Base-by-base conservation (phyloP, 352 stramenopile genomes). In the Globisporangium viniferum region DNA sequence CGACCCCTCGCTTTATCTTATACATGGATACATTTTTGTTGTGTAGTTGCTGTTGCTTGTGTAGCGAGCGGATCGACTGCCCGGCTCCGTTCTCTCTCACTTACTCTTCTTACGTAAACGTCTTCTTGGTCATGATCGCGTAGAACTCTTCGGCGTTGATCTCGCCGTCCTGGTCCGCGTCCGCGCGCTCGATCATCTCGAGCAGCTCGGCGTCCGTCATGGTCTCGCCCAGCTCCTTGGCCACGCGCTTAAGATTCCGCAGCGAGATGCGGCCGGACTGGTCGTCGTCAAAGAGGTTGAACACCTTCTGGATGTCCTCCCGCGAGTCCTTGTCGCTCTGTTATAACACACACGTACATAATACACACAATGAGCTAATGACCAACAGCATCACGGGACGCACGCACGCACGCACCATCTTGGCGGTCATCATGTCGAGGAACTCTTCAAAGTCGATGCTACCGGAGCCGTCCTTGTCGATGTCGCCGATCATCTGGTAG, bases 151-250 rank as follows among this genome's bases (percentile, higher is more conserved):
- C 95, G 64, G 97, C 83, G 67, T 95, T 98, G 75, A 99, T 98
- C 82, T 98, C 93, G 49, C 97, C 97, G 74, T 99, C 94, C 64
- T 97, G 92, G 76, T 99, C 93, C 0, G 89, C 73, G 75, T 99
- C 93, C 1, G 97, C 97, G 57, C 98, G 87, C 77, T 99, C 96
- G 70, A 99, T 99, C 97, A 99, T 99, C 80, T 99, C 97, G 59
- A 99, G 89, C 70, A 99, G 79, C 86, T 99, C 98, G 64, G 98
- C 97, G 76, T 99, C 95, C 27, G 96, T 99, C 90, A 99, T 99
- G 70, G 94, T 98, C 84, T 99, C 97, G 46, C 97, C 97, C n/a
- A 99, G 82, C 75, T 99, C 97, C 68, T 98, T 98, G 22, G 97
- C 97, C 41, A 99, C 95, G 67, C 97, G 87, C 76, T 99, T 99